phyloP scores from a whole-genome alignment of 768 basidiomycete species.

The Lactarius vividus region DNA sequence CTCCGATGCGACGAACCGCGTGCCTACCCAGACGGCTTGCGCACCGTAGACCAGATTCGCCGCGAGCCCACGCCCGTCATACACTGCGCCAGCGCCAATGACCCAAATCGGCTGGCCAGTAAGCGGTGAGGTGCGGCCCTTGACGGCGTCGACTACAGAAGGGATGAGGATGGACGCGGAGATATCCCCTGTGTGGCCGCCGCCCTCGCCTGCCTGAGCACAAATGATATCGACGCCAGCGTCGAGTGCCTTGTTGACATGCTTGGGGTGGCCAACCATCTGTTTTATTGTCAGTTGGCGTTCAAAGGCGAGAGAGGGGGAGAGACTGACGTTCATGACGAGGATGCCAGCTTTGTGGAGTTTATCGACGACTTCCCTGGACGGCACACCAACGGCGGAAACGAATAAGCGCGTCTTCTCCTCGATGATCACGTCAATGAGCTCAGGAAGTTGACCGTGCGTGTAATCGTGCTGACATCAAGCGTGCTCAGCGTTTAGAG shows the following conservation, averaged over 20 bases:
- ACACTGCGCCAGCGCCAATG: slow-evolving; percentile 88
- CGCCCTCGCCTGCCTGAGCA: slow-evolving; percentile 88
- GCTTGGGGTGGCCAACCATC: slow-evolving; percentile 96
- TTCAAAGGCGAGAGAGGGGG: background rate
- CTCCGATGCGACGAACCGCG: slow-evolving; percentile 75
- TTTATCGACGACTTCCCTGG: slow-evolving; percentile 71
- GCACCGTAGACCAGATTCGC: slow-evolving; percentile 90
- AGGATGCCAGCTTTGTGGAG: slow-evolving; percentile 83
- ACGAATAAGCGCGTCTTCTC: slow-evolving; percentile 88
- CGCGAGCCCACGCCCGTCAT: slow-evolving; percentile 82
- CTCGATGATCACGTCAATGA: slow-evolving; percentile 89
- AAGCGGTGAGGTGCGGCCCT: slow-evolving; percentile 71
- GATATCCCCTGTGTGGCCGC: slow-evolving; percentile 70
- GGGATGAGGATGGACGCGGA: slow-evolving; percentile 87
- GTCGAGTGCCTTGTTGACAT: slow-evolving; percentile 75
- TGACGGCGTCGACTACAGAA: slow-evolving; percentile 82
- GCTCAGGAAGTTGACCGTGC: slow-evolving; percentile 76
- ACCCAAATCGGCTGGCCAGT: slow-evolving; percentile 85
- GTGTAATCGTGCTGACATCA: slow-evolving; percentile 81
- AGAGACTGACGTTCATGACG: slow-evolving; percentile 70
- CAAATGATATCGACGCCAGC: slow-evolving; percentile 91
- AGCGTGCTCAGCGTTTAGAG: background rate
- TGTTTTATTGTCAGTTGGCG: slow-evolving; percentile 21
- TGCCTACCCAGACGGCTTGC: slow-evolving; percentile 68
- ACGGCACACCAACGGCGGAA: slow-evolving; percentile 87